Base-by-base conservation (phyloP, 495 filamentous ascomycete genomes). In the Tricharina praecox region DNA sequence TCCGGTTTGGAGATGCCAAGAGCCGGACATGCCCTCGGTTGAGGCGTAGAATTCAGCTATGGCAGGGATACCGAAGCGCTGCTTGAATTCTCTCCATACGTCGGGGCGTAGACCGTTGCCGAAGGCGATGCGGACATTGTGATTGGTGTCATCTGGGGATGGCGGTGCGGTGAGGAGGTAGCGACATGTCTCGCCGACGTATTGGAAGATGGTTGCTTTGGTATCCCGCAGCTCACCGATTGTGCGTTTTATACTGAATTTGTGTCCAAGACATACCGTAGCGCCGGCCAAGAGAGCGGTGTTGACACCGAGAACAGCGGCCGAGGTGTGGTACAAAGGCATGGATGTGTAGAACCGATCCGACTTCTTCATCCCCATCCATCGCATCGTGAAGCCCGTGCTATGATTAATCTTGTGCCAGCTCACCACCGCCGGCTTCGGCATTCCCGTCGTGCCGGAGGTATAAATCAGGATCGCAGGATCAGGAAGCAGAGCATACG, bases 91-190 rank as follows among this genome's bases (percentile, higher is more conserved):
- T 13, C 81, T 73, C 90, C 90, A 97, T 24, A 96, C 77, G 56
- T 97, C 90, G 0, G 88, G 86, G 0, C 90, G 77, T 20, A 97
- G 66, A 13, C 90, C 90, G 55, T 97, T 97, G 7, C 90, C 90
- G 48, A 88, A 83, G 0, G 85, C 88, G n/a, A 82, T 35, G 2
- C 80, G 78, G 3, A 96, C 71, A 0, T 68, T 75, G 65, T 95
- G 78, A 49, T 79, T 74, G 48, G 72, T 75, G 62, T 96, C 90
- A 51, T 83, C 74, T 21, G 73, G 61, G 44, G 73, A 64, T 0
- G 81, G 72, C 0, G 83, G 75, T 0, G 78, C 75, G 0, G 82
- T 69, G 32, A 95, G 71, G 13, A 97, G 73, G 61, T 97, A 97
- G 1, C 90, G 79, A 50, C 85, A 84, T 0, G 83, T 94, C 61